Base-by-base conservation (phyloP, 2,329 filamentous ascomycete species). In the Alternaria rosae region DNA sequence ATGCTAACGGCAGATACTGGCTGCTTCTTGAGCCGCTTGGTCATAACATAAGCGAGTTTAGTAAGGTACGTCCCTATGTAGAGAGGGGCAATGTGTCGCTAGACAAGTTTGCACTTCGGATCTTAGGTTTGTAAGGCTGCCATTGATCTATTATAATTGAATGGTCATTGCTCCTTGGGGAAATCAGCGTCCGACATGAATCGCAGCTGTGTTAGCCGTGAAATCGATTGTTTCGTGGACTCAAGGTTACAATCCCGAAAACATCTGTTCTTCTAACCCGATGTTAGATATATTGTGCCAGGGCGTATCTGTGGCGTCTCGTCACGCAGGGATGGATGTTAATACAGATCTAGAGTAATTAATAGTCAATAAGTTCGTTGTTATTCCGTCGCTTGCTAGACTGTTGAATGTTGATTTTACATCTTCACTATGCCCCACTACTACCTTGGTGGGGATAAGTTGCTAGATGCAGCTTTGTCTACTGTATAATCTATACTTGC, bases 61-160 rank as follows among this genome's bases (percentile, higher is more conserved):
- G n/a, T n/a, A n/a, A n/a, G n/a, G n/a, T n/a, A n/a, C n/a, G n/a
- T n/a, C n/a, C n/a, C n/a, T n/a, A n/a, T n/a, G n/a, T n/a, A n/a
- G n/a, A n/a, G n/a, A n/a, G n/a, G n/a, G n/a, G n/a, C n/a, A n/a
- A n/a, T 41, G 17, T 41, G 32, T 43, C 21, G 26, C 45, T 35
- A 61, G 58, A 30, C 58, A 42, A n/a, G 26, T 51, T 52, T n/a
- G 25, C 44, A 21, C 6, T 51, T 51, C 45, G 47, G 54, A 57
- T 10, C 32, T 32, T 30, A 26, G 17, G 32, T n/a, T 13, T 42
- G 23, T 50, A 38, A 30, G 32, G 2, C n/a, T 54, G 25, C 41
- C 9, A 28, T 35, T 15, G 9, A 13, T 23, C 7, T n/a, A 32
- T 5, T 23, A 23, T 17, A 32, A 10, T 28, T 45, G 28, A 23